Base-by-base conservation (phyloP, 2,329 filamentous ascomycete genomes). In the Trichophyton equinum region DNA sequence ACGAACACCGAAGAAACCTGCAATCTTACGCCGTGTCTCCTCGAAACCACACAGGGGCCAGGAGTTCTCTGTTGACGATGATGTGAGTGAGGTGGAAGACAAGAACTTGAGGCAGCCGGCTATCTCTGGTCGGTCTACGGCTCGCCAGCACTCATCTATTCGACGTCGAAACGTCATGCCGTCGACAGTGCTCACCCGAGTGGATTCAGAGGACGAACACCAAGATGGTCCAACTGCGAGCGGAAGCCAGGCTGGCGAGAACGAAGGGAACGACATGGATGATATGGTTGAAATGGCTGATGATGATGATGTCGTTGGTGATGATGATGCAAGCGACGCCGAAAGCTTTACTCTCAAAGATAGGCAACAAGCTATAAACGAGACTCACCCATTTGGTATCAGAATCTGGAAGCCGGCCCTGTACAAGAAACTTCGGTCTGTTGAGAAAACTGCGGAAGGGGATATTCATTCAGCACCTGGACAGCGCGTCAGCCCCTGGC, bases 281-380 rank as follows among this genome's bases (percentile, higher is more conserved):
- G 33, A 62, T 62, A 30, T 71, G 63, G 77, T 78, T 44, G 78
- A 81, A 27, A 70, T 68, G 4, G 74, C 76, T 65, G 72, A 74
- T 40, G 81, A 81, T 15, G 79, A 79, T 13, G 77, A 77, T 20
- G 74, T 77, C 9, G 82, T 82, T 55, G 82, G 82, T 47, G 84
- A 87, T 8, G 87, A 88, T 20, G 86, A 88, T 38, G 33, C 33
- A 36, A 96, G 92, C 73, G 94, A 97, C 68, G 88, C 94, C 1
- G 94, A 96, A 76, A 97, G 92, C 77, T 99, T 99, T 72, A 99
- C 94, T 0, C 82, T 99, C 68, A 96, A 95, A 73, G 94, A 99
- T 73, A 85, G 94, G 61, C 94, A 99, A 75, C 86, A 96, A 72
- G 94, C 94, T 65, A 99, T 99, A 79, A 99, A 99, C 76, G 87